Conservation (phyloP, 495 filamentous ascomycete genomes). For the Apodospora peruviana region DNA sequence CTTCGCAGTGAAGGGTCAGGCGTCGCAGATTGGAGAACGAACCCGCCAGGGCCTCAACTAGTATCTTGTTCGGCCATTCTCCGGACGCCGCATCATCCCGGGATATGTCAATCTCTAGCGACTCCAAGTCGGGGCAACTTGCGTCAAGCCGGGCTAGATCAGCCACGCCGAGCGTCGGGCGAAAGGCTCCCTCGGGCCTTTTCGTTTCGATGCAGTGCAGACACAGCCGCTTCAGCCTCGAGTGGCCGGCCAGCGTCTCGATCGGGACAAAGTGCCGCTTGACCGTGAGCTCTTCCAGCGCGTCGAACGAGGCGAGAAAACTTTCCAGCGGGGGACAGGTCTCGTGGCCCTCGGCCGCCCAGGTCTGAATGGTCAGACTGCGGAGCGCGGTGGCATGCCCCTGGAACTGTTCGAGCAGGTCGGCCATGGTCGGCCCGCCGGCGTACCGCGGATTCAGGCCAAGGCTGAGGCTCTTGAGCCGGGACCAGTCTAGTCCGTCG, state of each 20-base stretch:
- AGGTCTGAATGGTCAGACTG: constrained; percentile 1
- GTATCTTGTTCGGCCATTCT: constrained; percentile 1
- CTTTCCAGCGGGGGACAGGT: not conserved
- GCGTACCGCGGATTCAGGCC: not conserved
- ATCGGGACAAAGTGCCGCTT: constrained; percentile 1
- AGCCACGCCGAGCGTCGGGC: not conserved
- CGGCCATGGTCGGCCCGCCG: not conserved
- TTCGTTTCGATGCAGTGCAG: constrained; percentile 1
- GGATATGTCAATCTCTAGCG: constrained; percentile 2
- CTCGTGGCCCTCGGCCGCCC: not conserved
- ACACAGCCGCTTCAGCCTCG: not conserved
- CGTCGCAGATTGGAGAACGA: constrained; percentile 2
- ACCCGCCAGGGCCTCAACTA: not conserved
- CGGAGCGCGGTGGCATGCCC: constrained; percentile 1
- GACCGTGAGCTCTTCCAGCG: constrained; percentile 3
- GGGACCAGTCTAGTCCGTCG: constrained; percentile 2
- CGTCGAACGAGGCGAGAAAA: constrained; percentile 2
- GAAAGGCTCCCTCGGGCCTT: not conserved
- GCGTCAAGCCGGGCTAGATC: constrained; percentile 1
- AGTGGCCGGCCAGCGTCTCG: not conserved
- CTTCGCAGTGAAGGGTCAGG: not conserved
- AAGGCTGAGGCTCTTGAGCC: constrained; percentile 2
- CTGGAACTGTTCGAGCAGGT: not conserved
- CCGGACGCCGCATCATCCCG: not conserved
- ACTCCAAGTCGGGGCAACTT: not conserved